Conservation (phyloP, 768 basidiomycete genomes). For the Holtermanniella nyarrowii region DNA sequence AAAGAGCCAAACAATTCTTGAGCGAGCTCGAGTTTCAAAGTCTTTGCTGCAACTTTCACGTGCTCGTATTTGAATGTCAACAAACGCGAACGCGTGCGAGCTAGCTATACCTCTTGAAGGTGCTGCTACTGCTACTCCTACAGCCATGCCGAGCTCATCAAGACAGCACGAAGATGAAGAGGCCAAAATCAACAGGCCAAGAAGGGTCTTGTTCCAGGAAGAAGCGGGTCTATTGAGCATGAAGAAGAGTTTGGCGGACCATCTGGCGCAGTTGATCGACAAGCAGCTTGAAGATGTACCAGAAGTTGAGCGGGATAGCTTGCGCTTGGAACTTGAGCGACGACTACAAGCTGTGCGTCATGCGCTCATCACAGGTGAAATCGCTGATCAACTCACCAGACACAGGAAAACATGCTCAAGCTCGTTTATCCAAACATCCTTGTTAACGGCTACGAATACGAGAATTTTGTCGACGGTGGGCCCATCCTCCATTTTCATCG, state of each 20-base stretch:
- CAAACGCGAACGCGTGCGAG: no score
- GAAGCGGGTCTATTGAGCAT: no score
- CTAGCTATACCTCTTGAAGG: no score
- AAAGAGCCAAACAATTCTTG: no score
- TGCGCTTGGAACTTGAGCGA: conserved; percentile 27
- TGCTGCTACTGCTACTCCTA: no score
- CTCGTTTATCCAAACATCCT: conserved; percentile 62
- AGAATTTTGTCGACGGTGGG: conserved; percentile 49
- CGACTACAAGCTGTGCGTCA: conserved; percentile 24
- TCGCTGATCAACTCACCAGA: conserved; percentile 10
- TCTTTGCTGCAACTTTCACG: no score
- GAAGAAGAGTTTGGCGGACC: conserved; percentile 48
- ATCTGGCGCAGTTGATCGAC: conserved; percentile 47
- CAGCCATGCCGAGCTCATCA: no score
- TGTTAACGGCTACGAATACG: conserved; percentile 68
- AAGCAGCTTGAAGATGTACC: conserved; percentile 43
- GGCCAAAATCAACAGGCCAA: no score
- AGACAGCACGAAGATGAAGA: no score
- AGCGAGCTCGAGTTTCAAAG: no score
- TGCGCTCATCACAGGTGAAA: background rate
- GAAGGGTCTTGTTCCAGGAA: no score
- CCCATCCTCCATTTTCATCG: conserved; percentile 3
- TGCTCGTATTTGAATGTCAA: no score
- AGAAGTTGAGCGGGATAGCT: conserved; percentile 46
- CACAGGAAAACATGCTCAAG: conserved; percentile 52